Percentiles rank a stretch among this genome's conserved stretches.
phyloP scores from a whole-genome alignment of 495 filamentous ascomycete genomes.

The Penicillium daleae region DNA sequence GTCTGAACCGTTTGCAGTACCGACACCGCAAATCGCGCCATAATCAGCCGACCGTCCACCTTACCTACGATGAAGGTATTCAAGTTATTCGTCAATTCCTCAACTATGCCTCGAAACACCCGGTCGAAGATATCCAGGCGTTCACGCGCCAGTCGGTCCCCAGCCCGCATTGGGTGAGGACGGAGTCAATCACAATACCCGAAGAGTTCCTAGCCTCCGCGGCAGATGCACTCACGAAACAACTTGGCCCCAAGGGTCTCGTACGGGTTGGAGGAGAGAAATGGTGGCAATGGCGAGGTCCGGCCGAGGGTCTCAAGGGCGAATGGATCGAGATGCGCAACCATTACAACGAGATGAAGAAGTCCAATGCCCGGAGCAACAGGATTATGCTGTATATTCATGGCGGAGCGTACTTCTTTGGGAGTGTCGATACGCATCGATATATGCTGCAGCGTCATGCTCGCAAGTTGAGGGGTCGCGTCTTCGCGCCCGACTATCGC shows the following conservation, averaged over 20 bases:
- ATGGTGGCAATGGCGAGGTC: constrained; percentile 94
- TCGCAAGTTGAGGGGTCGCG: constrained; percentile 84
- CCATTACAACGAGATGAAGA: constrained; percentile 74
- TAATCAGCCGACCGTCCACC: constrained; percentile 79
- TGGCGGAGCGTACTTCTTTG: constrained; percentile 84
- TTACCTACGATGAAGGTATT: constrained; percentile 95
- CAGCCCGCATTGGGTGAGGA: constrained; percentile 83
- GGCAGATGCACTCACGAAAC: constrained; percentile 62
- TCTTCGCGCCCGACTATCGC: constrained; percentile 86
- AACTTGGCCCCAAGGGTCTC: constrained; percentile 78
- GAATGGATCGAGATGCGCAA: constrained; percentile 96
- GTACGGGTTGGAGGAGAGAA: constrained; percentile 74
- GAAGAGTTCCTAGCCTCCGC: constrained; percentile 61
- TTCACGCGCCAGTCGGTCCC: constrained; percentile 92
- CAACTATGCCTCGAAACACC: constrained; percentile 77
- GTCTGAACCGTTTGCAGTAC: constrained; percentile 58
- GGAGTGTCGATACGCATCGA: constrained; percentile 90
- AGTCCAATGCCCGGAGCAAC: constrained; percentile 56
- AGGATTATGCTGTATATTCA: constrained; percentile 93
- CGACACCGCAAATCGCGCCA: constrained; percentile 73
- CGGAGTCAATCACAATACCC: constrained; percentile 72
- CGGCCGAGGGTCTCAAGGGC: constrained; percentile 64
- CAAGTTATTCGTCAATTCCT: constrained; percentile 85
- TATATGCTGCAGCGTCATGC: constrained; percentile 97
- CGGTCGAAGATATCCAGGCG: constrained; percentile 87